Percentiles rank a stretch among this genome's conserved stretches.
Evolutionary conservation across 1,284 basidiomycete species (phyloP).

Genomic region (Grifola frondosa): DNA sequence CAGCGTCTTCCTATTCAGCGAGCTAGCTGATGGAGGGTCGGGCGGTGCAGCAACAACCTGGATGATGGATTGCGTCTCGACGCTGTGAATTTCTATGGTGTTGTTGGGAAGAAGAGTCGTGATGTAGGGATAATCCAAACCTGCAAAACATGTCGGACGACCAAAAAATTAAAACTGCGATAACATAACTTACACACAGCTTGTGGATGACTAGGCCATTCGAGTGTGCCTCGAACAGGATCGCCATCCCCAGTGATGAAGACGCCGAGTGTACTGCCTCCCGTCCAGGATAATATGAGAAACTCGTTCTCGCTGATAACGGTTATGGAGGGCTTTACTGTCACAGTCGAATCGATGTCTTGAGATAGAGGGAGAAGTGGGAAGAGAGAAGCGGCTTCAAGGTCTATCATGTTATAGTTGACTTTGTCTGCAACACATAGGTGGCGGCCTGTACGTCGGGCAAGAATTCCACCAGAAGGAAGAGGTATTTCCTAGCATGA

Average conservation of each 20-base stretch:
- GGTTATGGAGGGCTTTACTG: conserved; percentile 70
- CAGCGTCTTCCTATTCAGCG: conserved; percentile 32
- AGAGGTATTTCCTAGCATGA: conserved; percentile 77
- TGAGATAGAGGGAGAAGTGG: conserved; percentile 80
- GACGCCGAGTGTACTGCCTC: conserved; percentile 73
- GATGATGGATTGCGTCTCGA: conserved; percentile 72
- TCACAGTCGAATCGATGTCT: conserved; percentile 40
- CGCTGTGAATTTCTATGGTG: conserved; percentile 78
- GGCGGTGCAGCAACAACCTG: conserved; percentile 66
- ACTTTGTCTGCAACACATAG: conserved; percentile 77
- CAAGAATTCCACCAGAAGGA: conserved; percentile 58
- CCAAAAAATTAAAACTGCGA: not conserved
- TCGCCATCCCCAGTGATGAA: conserved; percentile 85
- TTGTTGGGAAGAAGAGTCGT: conserved; percentile 76
- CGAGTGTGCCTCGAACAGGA: conserved; percentile 84
- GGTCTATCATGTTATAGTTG: conserved; percentile 76
- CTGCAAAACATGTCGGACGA: conserved; percentile 38
- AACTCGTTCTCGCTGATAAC: conserved; percentile 80
- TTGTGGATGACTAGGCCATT: conserved; percentile 80
- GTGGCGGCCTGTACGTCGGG: conserved; percentile 61
- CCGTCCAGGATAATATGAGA: conserved; percentile 75
- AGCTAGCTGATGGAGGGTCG: conserved; percentile 24
- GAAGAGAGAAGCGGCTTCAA: conserved; percentile 65
- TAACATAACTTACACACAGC: conserved; percentile 64
- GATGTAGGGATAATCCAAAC: conserved; percentile 79